Evolutionary conservation across 1,284 basidiomycete genomes (phyloP), one percentile per base, ranked within the genome.

Genomic region (Moniliella sp.): DNA sequence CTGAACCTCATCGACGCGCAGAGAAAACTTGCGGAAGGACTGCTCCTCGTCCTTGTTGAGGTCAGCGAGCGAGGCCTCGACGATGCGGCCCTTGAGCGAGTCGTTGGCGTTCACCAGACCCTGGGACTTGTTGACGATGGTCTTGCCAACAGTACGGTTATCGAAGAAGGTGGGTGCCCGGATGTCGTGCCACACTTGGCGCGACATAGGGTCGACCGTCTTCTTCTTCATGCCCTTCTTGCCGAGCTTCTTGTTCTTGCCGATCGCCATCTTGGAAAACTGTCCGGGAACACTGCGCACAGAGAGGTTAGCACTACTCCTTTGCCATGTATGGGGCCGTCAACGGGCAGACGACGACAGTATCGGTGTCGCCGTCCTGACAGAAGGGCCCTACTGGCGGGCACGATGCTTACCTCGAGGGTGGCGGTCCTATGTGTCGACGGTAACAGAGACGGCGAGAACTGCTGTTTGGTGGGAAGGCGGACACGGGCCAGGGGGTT

Each of bases 131-230:
- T 99, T 99, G 64, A 79, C 84, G 51, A 97, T 75, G 40, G 91
- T 99, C 75, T 94, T 94, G 65, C 91, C 91, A 59, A 86, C 77
- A 64, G 88, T 91, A 64, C 78, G 75, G 58, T 78, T 75, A 67
- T 94, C 88, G 65, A 99, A 99, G 67, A 83, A 84, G 50, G 82
- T 86, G 37, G 91, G 91, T 5, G 86, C 88, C 68, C 93, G 94
- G 68, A 99, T 78, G 66, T 94, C 84, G 68, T 88, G 97, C 91
- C 91, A 97, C 62, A 97, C 88, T 71, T 99, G 97, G 69, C 88
- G 78, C 54, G 88, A 77, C 78, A 99, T 94, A 53, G 91, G 84
- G 73, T 99, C 91, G 53, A 97, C 84, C 64, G 88, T 82, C 88
- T 88, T 71, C n/a, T 93, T 91, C 60, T 64, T 64, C 76, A 88